phyloP scores from a whole-genome alignment of 441 rosid genomes.

The Syzygium malaccense region DNA sequence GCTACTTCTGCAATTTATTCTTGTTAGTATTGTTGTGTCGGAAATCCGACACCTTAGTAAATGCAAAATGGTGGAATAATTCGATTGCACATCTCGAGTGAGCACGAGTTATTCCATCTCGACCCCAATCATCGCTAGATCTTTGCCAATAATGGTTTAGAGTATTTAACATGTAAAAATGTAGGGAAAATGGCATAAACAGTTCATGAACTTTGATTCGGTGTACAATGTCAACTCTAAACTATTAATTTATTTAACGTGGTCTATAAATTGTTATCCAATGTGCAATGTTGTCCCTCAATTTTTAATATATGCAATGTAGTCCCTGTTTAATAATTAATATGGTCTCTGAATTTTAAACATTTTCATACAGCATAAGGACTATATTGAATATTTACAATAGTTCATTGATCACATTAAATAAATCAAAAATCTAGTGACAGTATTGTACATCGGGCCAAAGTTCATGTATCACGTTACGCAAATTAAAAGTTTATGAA shows the following conservation, averaged over 20 bases:
- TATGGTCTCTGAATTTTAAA: rapidly evolving
- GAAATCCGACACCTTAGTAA: neutral
- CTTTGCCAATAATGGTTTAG: neutral
- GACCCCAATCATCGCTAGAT: neutral
- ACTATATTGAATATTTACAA: neutral
- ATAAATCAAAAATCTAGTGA: neutral
- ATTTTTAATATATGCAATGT: rapidly evolving
- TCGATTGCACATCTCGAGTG: neutral
- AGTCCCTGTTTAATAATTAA: rapidly evolving
- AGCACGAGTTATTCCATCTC: neutral
- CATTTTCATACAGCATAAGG: neutral
- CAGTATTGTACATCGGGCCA: rapidly evolving
- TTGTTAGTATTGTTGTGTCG: neutral
- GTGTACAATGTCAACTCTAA: neutral
- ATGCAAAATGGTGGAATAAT: neutral
- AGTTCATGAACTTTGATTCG: neutral
- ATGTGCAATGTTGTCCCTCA: rapidly evolving
- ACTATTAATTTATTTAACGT: neutral
- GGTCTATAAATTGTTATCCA: rapidly evolving
- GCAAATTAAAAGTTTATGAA: too few species aligned
- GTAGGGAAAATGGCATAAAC: neutral
- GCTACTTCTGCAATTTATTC: neutral
- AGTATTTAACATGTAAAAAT: neutral
- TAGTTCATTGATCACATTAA: rapidly evolving
- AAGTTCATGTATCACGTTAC: rapidly evolving